Conservation (phyloP, 225 moss, liverwort and hornwort species). For the Anthoceros angustus region DNA sequence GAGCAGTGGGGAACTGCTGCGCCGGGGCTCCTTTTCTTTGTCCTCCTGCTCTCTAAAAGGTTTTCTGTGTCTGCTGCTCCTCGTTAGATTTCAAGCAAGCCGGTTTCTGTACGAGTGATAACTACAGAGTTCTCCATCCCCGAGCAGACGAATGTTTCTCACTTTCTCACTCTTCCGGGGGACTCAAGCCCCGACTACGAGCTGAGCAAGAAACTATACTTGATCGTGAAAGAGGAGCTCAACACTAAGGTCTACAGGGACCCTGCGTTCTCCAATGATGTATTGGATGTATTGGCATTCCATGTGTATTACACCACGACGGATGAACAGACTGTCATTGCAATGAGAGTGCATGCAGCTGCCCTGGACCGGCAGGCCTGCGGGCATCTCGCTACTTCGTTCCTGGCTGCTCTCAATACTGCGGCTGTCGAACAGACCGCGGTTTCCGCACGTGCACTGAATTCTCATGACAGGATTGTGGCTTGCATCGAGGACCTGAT, state of each 20-base stretch:
- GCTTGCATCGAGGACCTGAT: conserved; percentile 53
- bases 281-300: conserved; percentile 38
- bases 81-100: too few relatives aligned
- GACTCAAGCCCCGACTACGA: conserved; percentile 25
- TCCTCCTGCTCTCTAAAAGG: too few relatives aligned
- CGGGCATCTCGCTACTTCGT: conserved; percentile 18
- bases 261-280: conserved; percentile 27
- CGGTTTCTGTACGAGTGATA: too few relatives aligned
- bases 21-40: too few relatives aligned
- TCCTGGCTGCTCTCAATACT: conserved; percentile 47
- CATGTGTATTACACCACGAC: conserved; percentile 43
- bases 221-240: conserved; percentile 39
- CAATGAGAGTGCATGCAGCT: conserved; percentile 53
- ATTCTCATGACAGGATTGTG: conserved; percentile 28
- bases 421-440: conserved; percentile 37
- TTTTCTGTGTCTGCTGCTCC: too few relatives aligned
- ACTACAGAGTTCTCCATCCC: conserved; percentile 10
- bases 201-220: conserved; percentile 40
- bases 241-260: conserved; percentile 49
- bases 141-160: conserved; percentile 15
- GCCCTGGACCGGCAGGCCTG: conserved; percentile 55
- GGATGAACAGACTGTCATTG: conserved; percentile 28
- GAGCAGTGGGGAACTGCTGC: too few relatives aligned
- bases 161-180: conserved; percentile 25
- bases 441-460: conserved; percentile 22